Conservation (phyloP, 805 yeast genomes). For the Kodamaea lidongshanica region DNA sequence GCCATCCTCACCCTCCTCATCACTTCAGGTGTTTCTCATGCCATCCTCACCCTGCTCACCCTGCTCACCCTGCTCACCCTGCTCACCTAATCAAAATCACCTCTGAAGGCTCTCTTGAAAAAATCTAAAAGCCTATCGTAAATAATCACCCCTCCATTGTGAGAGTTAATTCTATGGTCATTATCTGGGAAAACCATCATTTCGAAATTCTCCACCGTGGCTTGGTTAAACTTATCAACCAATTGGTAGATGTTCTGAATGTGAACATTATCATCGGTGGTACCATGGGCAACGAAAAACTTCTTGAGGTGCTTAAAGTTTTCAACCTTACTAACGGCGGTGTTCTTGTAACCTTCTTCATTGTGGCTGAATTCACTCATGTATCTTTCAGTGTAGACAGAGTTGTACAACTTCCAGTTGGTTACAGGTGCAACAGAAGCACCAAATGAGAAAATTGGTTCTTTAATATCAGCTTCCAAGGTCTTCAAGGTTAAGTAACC, state of each 20-base stretch:
- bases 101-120: constrained; percentile 11
- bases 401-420: constrained; percentile 68
- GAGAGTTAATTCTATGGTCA: constrained; percentile 67
- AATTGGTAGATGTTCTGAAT: constrained; percentile 61
- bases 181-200: constrained; percentile 76
- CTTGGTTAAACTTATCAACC: constrained; percentile 52
- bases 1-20: too few species aligned
- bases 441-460: constrained; percentile 58
- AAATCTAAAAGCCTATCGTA: constrained; percentile 41
- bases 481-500: constrained; percentile 74
- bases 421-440: constrained; percentile 86
- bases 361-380: constrained; percentile 53
- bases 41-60: too few species aligned
- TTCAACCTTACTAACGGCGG: constrained; percentile 39
- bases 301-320: constrained; percentile 45
- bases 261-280: constrained; percentile 83
- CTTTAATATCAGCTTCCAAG: constrained; percentile 57
- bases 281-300: constrained; percentile 72
- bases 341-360: constrained; percentile 40
- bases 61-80: too few species aligned
- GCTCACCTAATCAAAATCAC: constrained; percentile 6
- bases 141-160: constrained; percentile 65
- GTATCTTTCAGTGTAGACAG: constrained; percentile 74
- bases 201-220: constrained; percentile 78
- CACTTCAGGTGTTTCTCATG: too few species aligned